phyloP scores from a whole-genome alignment of 2,329 filamentous ascomycete genomes.

The Teratosphaeria zuluensis region DNA sequence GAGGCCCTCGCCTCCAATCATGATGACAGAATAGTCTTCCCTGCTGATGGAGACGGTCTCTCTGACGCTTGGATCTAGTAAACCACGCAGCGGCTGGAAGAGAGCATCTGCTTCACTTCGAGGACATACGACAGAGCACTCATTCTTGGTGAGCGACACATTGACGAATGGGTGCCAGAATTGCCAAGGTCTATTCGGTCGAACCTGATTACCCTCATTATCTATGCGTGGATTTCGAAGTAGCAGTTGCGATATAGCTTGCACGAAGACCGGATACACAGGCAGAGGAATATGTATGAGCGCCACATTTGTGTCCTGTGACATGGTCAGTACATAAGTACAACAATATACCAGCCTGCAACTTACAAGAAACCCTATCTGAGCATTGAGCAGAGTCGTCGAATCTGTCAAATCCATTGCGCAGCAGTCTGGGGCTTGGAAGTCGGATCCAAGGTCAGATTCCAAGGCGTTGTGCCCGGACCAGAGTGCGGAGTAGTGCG shows the following conservation, averaged over 20 bases:
- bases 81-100: conserved; percentile 61
- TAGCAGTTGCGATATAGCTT: conserved; percentile 77
- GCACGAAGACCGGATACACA: conserved; percentile 67
- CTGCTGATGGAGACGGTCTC: conserved; percentile 59
- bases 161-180: conserved; percentile 74
- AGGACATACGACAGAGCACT: conserved; percentile 87
- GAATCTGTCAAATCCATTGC: conserved; percentile 25
- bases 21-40: conserved; percentile 80
- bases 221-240: conserved; percentile 39
- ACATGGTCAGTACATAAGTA: conserved; percentile 1
- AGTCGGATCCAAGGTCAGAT: not conserved
- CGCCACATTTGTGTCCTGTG: conserved; percentile 73
- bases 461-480: not conserved
- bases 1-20: conserved; percentile 79
- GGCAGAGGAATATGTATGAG: conserved; percentile 83
- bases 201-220: conserved; percentile 28
- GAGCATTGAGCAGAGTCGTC: conserved; percentile 37
- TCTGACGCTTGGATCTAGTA: conserved; percentile 42
- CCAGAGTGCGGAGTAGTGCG: conserved; percentile 1
- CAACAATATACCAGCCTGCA: conserved; percentile 1
- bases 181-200: conserved; percentile 33
- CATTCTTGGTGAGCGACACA: conserved; percentile 81
- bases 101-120: conserved; percentile 61
- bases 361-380: conserved; percentile 41
- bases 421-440: not conserved